phyloP scores from a whole-genome alignment of 2,329 filamentous ascomycete genomes.

The Chlorencoelia australis region DNA sequence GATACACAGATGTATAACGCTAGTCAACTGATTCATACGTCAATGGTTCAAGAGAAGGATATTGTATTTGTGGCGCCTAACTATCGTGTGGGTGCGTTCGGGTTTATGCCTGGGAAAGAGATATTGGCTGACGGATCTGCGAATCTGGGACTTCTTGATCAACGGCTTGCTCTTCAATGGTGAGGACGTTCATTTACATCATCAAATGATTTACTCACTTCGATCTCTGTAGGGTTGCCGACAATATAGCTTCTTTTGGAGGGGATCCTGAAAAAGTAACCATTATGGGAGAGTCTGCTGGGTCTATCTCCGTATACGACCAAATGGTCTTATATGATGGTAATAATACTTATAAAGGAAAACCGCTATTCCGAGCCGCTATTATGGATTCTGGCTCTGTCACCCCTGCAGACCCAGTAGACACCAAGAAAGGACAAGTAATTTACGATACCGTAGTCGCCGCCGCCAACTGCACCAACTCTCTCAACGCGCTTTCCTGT shows the following conservation, averaged over 20 bases:
- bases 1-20: too few relatives aligned
- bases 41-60: too few relatives aligned
- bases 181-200: too few relatives aligned
- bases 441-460: conserved; percentile 52
- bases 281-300: conserved; percentile 45
- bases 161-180: conserved; percentile 49
- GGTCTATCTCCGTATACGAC: conserved; percentile 61
- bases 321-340: conserved; percentile 68
- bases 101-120: conserved; percentile 52
- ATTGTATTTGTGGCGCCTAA: conserved; percentile 50
- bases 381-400: conserved; percentile 69
- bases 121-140: conserved; percentile 42
- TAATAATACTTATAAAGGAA: conserved; percentile 62
- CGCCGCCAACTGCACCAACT: conserved; percentile 48
- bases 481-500: conserved; percentile 50
- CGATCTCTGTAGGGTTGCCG: conserved; percentile 64
- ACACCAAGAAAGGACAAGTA: conserved; percentile 53
- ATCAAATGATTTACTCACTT: too few relatives aligned
- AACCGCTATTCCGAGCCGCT: conserved; percentile 60
- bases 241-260: conserved; percentile 61
- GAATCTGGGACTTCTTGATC: conserved; percentile 55
- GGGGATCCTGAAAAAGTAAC: conserved; percentile 42
- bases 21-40: too few relatives aligned
- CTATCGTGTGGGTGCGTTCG: conserved; percentile 56
- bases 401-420: conserved; percentile 50